Evolutionary conservation across 176 grass and related monocot genomes (phyloP), one percentile per base, ranked within the genome.

Genomic region (Oryza longistaminata): DNA sequence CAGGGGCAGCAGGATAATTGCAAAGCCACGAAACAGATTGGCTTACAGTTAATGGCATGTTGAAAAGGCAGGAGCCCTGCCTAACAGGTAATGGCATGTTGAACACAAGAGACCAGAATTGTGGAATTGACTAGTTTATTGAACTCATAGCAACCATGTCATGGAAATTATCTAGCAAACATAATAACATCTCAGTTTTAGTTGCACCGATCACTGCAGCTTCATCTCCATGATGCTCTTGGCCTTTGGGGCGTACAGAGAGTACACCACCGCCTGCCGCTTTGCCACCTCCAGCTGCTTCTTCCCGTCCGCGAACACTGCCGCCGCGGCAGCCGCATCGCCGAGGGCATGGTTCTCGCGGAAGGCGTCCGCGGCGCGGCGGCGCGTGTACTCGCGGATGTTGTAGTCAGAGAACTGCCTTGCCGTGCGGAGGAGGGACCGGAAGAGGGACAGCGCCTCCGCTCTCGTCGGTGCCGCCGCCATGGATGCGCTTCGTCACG

Each of bases 321-420:
- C 83, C 3, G 88, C 89, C 3, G 87, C 14, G 19, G 83, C 81
- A 31, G 85, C 80, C 19, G 74, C 77, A 66, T 92, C 91, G 5
- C 83, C 24, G 25, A 98, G 85, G 66, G 49, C 75, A 48, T 87
- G 65, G 87, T 92, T 90, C 35, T 98, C 91, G 53, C 93, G 88
- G 89, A 98, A 93, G 61, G 86, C 91, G 53, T 95, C 91, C 25
- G 78, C 58, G 15, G 88, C 87, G 10, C 96, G 84, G 58, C 91
- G 78, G 31, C 81, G 85, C 40, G 88, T 77, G 85, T 98, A 93
- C 83, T 95, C 96, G 64, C 93, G 85, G 25, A 98, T 71, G 91
- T 98, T 98, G 93, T 98, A 98, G 86, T 95, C 93, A 11, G 85
- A 82, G 83, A 98, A 98, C 85, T 90, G 85, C 22, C 64, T 79